These are phyloP conservation scores for Clitopilus passeckerianus DNA, from an alignment of 768 basidiomycete species.

Conservation along the genomic window DNA sequence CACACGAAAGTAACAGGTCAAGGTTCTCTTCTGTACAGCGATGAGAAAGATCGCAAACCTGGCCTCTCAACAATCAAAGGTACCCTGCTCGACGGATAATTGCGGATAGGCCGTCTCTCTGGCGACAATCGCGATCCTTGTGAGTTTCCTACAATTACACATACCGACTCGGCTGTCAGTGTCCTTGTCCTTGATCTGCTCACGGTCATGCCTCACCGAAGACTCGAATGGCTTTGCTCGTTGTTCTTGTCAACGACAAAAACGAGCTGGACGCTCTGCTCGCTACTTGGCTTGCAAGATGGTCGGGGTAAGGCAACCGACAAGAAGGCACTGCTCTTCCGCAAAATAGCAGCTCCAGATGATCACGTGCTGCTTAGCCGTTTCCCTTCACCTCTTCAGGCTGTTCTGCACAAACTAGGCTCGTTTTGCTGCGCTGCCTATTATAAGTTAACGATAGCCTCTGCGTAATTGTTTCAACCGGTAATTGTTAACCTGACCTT, in stretches of 20 bases:
- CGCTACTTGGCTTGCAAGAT: background rate
- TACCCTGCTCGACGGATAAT: conserved; percentile 9
- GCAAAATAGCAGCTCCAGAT: background rate
- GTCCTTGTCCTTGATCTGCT: conserved; percentile 7
- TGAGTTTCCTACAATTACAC: background rate
- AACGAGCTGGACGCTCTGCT: background rate
- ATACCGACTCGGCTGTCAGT: conserved; percentile 7
- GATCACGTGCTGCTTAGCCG: conserved; percentile 4
- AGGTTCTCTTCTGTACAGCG: background rate
- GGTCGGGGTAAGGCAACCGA: conserved; percentile 8
- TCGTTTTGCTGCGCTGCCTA: background rate
- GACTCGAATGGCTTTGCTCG: background rate
- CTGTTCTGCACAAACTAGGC: background rate
- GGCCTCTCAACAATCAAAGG: conserved; percentile 1
- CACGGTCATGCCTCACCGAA: conserved; percentile 5
- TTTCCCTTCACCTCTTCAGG: background rate
- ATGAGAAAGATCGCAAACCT: conserved; percentile 8
- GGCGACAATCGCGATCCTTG: conserved; percentile 14
- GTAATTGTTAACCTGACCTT: no score
- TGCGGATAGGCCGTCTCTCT: conserved; percentile 10
- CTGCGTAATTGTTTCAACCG: background rate
- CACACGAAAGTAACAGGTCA: background rate
- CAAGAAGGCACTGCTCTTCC: conserved; percentile 6
- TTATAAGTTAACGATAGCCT: background rate
- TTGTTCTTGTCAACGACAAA: conserved; percentile 4